Base-by-base conservation (phyloP, 179 eudicot genomes). In the Heliamphora pulchella region DNA sequence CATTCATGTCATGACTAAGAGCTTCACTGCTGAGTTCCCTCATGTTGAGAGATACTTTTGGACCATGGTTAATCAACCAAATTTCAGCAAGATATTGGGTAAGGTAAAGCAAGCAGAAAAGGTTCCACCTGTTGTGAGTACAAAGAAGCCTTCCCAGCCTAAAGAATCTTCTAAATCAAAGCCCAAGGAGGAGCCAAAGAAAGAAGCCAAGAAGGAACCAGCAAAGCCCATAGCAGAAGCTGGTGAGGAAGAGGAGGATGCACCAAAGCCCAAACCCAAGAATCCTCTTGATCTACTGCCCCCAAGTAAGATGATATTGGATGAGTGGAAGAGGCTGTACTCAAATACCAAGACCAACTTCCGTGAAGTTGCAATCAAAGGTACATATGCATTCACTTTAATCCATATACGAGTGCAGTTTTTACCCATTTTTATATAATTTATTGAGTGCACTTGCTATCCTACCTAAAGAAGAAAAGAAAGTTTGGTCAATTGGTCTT, bases 311-410 rank as follows among this genome's bases (percentile, higher is more conserved):
- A 93, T 93, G 97, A 58, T 93, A 75, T 78, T 93, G 57, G 97
- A 93, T 88, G 97, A 93, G 0, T 93, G 97, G 97, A 93, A 93
- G 88, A 90, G 95, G 79, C 91, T 93, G 0, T 93, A 93, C 82
- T 93, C 97, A 17, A 93, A 93, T 85, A 93, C 97, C n/a, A 93
- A 91, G 77, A 85, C 87, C 71, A 90, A 92, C 80, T 92, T 92
- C 92, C 97, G 95, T 78, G 97, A 91, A 81, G 97, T 93, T 78
- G 97, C 97, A n/a, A 83, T 92, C 3, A 87, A 87, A 91, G 94
- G 94, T 90, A 31, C 31, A 31, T 31, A 31, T 31, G 31, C 31
- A 31, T 31, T 31, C 31, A 31, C 31, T 31, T 31, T 31, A 31
- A 31, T 31, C 31, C 31, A 31, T 31, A 31, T 31, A 31, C 31